Evolutionary conservation across 2,329 filamentous ascomycete species (phyloP).

Genomic region (Penicillium sp.): DNA sequence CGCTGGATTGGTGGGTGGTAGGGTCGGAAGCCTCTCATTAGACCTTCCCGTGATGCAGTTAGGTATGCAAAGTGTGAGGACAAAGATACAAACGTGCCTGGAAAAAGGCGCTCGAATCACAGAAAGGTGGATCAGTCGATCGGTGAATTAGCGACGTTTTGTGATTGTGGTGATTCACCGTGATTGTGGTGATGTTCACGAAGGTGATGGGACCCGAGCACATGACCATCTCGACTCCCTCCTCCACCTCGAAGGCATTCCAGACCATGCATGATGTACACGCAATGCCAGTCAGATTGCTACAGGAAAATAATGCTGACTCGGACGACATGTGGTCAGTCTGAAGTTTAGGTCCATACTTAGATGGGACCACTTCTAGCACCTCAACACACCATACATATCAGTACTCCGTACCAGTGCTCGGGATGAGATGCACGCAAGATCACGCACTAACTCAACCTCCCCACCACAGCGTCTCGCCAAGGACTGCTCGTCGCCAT

Average conservation of each 20-base stretch:
- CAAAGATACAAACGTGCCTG: not conserved
- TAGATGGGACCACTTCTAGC: not conserved
- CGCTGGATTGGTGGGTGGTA: slow-evolving; percentile 11
- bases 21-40: slow-evolving; percentile 20
- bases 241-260: not conserved
- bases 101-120: not conserved
- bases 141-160: too few relatives aligned
- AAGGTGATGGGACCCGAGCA: slow-evolving; percentile 9
- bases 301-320: not conserved
- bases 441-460: slow-evolving; percentile 3
- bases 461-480: slow-evolving; percentile 20
- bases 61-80: not conserved
- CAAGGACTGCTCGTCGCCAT: slow-evolving; percentile 7
- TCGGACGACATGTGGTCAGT: not conserved
- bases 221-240: slow-evolving; percentile 21
- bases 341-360: not conserved
- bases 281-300: too few relatives aligned
- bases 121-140: not conserved
- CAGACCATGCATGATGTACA: too few relatives aligned
- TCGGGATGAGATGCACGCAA: not conserved
- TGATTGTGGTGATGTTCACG: not conserved
- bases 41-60: not conserved
- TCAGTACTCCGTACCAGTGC: not conserved
- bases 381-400: not conserved
- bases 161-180: too few relatives aligned